Percentiles rank a stretch among this genome's conserved stretches.
These are phyloP conservation scores for Trichoderma koningiopsis DNA, from an alignment of 2,329 filamentous ascomycete species.

Conservation along the genomic window DNA sequence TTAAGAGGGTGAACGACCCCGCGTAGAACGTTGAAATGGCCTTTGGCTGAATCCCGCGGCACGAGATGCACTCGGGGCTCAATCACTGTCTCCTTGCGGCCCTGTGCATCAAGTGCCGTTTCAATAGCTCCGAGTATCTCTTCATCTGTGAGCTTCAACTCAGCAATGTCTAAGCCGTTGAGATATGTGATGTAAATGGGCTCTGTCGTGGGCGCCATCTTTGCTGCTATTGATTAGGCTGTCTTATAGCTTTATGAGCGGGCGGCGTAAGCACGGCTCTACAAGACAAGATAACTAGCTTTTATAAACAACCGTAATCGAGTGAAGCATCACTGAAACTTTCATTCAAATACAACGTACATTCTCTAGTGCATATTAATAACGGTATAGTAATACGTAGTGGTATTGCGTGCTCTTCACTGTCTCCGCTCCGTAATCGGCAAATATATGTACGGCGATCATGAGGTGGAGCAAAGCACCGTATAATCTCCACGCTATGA, in stretches of 20 bases:
- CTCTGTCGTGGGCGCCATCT: neutral
- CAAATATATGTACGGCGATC: neutral
- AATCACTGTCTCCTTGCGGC: neutral
- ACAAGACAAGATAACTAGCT: neutral
- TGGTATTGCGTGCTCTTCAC: neutral
- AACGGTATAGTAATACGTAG: neutral
- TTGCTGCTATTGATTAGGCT: neutral
- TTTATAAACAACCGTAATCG: neutral
- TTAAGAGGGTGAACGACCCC: neutral
- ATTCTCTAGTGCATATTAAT: neutral
- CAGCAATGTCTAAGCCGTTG: constrained; percentile 2
- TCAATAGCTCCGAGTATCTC: constrained; percentile 6
- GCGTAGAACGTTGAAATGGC: constrained; percentile 5
- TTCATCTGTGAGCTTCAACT: neutral
- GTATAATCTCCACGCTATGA: neutral
- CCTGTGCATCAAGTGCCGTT: constrained; percentile 9
- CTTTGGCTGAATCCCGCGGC: constrained; percentile 9
- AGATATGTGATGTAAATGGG: constrained; percentile 7
- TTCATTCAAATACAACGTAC: neutral
- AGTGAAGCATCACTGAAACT: neutral
- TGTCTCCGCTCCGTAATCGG: neutral
- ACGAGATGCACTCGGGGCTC: constrained; percentile 5
- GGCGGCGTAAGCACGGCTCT: neutral
- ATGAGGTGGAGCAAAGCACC: neutral
- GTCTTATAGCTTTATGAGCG: neutral